Evolutionary conservation across 768 basidiomycete genomes (phyloP).

Genomic region (Lyophyllum decastes): DNA sequence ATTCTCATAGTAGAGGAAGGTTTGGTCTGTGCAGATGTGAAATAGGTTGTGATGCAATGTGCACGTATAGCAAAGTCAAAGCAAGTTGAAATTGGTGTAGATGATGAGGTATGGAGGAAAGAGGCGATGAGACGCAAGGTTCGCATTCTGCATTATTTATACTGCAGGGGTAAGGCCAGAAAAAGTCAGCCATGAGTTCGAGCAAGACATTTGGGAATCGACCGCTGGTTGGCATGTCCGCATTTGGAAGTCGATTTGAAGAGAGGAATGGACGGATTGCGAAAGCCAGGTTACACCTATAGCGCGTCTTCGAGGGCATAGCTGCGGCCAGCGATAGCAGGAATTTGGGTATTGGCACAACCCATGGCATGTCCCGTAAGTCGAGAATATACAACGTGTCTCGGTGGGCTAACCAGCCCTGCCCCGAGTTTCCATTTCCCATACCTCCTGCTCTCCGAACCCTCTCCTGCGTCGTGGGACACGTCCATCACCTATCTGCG

Average conservation of each 20-base stretch:
- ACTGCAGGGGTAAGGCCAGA: background rate
- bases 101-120: constrained; percentile 16
- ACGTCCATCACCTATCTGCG: constrained; percentile 25
- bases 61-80: constrained; percentile 10
- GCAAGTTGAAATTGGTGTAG: constrained; percentile 9
- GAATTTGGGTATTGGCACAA: background rate
- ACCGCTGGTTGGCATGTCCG: constrained; percentile 8
- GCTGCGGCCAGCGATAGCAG: background rate
- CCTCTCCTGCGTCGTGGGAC: constrained; percentile 34
- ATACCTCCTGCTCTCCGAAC: constrained; percentile 50
- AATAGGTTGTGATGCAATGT: constrained; percentile 10
- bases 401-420: constrained; percentile 22
- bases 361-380: background rate
- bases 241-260: constrained; percentile 4
- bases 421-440: constrained; percentile 55
- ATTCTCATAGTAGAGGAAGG: constrained; percentile 39
- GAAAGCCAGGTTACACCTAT: background rate
- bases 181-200: constrained; percentile 4
- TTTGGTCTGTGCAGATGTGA: constrained; percentile 4
- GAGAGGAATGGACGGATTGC: background rate
- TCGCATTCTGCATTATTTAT: constrained; percentile 7
- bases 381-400: background rate
- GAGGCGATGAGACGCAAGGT: constrained; percentile 7
- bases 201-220: background rate
- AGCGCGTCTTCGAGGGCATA: background rate